Conservation (phyloP, 257 asterid species). For the Jaltomata sinuosa region DNA sequence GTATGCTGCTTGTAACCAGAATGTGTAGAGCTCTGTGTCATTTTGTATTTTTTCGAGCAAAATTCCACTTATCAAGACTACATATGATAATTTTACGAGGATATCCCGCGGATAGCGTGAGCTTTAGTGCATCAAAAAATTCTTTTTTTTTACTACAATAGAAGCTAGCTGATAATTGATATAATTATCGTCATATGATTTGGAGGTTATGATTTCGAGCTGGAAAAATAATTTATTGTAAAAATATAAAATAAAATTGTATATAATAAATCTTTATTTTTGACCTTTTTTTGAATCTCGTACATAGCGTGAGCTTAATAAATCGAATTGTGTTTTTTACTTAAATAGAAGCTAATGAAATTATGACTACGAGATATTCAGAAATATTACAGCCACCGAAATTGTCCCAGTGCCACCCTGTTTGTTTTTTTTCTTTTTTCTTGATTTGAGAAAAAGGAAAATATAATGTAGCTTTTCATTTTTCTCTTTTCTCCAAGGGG, state of each 20-base stretch:
- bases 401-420: too few relatives aligned
- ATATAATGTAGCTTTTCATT: neutral
- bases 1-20: slow-evolving; percentile 80
- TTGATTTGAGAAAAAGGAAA: neutral
- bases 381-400: neutral
- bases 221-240: neutral
- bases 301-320: too few relatives aligned
- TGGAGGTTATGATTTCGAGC: neutral
- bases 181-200: neutral
- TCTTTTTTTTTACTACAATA: neutral
- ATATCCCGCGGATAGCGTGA: too few relatives aligned
- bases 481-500: too few relatives aligned
- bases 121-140: too few relatives aligned
- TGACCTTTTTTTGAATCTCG: too few relatives aligned
- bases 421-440: neutral
- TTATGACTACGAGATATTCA: neutral
- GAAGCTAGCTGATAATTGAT: neutral
- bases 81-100: neutral
- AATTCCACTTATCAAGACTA: slow-evolving; percentile 38
- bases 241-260: too few relatives aligned
- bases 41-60: slow-evolving; percentile 53
- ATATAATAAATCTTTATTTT: too few relatives aligned
- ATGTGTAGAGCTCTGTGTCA: slow-evolving; percentile 73
- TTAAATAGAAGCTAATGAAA: neutral
- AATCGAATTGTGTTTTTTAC: too few relatives aligned